A percentile compares a stretch with the other conserved stretches of the same genome.
These are phyloP conservation scores for Eimeria maxima DNA, from an alignment of 169 alveolate species.

Conservation along the genomic window DNA sequence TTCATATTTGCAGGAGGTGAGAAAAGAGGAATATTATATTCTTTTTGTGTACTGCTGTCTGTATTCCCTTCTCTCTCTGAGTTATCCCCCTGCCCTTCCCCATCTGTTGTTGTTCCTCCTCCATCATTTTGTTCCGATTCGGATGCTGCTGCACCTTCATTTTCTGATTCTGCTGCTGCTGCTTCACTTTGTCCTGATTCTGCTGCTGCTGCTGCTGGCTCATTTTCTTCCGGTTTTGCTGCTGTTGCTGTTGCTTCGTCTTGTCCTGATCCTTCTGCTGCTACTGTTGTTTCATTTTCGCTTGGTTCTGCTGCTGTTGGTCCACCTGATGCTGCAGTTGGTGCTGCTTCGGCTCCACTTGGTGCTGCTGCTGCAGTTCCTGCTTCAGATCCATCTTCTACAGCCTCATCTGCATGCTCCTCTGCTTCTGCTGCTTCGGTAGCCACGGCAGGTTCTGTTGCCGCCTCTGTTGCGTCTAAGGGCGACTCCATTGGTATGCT, in stretches of 20 bases:
- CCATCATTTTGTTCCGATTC: too few species aligned
- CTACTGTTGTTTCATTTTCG: not conserved
- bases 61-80: not conserved
- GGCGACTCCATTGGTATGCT: not conserved
- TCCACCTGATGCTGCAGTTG: not conserved
- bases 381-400: too few species aligned
- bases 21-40: not conserved
- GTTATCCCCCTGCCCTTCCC: not conserved
- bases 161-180: conserved; percentile 1
- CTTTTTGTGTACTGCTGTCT: not conserved
- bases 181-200: not conserved
- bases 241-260: not conserved
- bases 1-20: not conserved
- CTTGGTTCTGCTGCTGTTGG: not conserved
- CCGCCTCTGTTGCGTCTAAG: not conserved
- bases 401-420: not conserved
- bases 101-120: not conserved
- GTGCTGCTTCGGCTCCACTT: not conserved
- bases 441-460: not conserved
- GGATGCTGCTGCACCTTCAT: not conserved
- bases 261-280: not conserved
- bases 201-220: not conserved
- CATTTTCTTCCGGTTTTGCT: not conserved
- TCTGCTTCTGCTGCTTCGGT: not conserved
- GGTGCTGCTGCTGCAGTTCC: not conserved